Evolutionary conservation across 2,329 filamentous ascomycete genomes (phyloP), one percentile per base, ranked within the genome.

Genomic region (Pseudocercospora fuligena): DNA sequence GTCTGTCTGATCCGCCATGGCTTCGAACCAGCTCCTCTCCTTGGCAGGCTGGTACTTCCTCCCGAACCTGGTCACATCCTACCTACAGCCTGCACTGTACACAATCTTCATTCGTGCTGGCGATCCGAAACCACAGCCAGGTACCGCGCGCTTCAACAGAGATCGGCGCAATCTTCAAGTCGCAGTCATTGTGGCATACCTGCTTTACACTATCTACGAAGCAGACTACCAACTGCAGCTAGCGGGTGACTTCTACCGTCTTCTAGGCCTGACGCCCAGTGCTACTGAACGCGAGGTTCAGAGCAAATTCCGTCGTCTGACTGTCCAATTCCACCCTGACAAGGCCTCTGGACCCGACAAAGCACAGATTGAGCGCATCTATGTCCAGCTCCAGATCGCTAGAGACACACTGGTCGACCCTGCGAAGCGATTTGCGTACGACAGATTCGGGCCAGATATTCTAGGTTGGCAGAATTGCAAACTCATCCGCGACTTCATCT

Each of bases 181-280:
- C 76, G 83, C 90, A 72, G 92, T 98, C 74, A 90, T 98, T 60
- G 84, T 90, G 58, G 82, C 87, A 67, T 99, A 98, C 82, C 91
- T 98, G 43, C 81, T 90, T 70, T 97, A 97, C 84, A 97, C 93
- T 56, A 88, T 98, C 74, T 95, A 94, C 82, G 94, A 98, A 81
- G 91, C 93, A 74, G 92, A 97, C 84, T 89, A 92, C 82, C 89
- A 92, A 69, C 85, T 97, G 29, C 90, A 88, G 69, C 82, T 85
- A 53, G 82, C 85, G 1, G 89, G 90, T 19, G 89, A 92, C 78
- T 97, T 91, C 82, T 98, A 97, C 82, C 83, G 87, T 56, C 86
- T 90, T 69, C 87, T 99, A 0, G 88, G 88, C 40, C 86, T 97
- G 0, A 83, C 89, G 12, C 84, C 90, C 43, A 79, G 86, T 64